These are phyloP conservation scores for Tuber umbilicatum DNA, from an alignment of 495 filamentous ascomycete genomes.

Conservation along the genomic window DNA sequence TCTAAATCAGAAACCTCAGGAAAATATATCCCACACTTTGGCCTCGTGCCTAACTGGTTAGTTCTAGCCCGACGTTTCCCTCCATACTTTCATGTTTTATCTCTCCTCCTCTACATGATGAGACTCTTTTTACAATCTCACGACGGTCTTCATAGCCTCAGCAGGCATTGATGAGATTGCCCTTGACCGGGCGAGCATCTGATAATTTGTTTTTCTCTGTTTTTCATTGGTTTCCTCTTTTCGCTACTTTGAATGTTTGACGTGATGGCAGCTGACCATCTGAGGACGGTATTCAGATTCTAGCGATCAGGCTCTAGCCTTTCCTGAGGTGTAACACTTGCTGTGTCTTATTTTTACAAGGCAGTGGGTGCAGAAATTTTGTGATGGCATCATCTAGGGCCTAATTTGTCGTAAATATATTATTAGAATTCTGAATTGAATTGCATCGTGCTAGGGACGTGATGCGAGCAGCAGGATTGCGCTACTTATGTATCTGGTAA, in stretches of 20 bases:
- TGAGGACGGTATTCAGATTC: background rate
- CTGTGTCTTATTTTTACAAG: background rate
- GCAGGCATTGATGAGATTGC: conserved; percentile 81
- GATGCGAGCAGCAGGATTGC: background rate
- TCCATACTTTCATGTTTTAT: conserved; percentile 14
- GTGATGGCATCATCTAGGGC: background rate
- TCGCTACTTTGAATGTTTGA: background rate
- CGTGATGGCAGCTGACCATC: background rate
- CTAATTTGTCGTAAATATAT: background rate
- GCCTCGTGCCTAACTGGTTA: conserved; percentile 43
- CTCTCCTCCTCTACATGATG: conserved; percentile 58
- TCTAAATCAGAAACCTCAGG: background rate
- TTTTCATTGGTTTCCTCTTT: conserved; percentile 15
- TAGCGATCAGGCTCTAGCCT: background rate
- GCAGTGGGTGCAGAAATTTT: background rate
- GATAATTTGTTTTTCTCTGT: conserved; percentile 48
- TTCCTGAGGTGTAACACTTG: background rate
- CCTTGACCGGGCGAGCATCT: conserved; percentile 72
- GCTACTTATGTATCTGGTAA: background rate
- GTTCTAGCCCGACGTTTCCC: conserved; percentile 24
- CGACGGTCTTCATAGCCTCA: conserved; percentile 95
- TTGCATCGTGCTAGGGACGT: background rate
- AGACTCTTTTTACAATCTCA: conserved; percentile 64
- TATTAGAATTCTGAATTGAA: background rate
- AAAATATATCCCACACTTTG: conserved; percentile 11